Conservation (phyloP, 805 yeast genomes). For the Wickerhamiella musiphila region DNA sequence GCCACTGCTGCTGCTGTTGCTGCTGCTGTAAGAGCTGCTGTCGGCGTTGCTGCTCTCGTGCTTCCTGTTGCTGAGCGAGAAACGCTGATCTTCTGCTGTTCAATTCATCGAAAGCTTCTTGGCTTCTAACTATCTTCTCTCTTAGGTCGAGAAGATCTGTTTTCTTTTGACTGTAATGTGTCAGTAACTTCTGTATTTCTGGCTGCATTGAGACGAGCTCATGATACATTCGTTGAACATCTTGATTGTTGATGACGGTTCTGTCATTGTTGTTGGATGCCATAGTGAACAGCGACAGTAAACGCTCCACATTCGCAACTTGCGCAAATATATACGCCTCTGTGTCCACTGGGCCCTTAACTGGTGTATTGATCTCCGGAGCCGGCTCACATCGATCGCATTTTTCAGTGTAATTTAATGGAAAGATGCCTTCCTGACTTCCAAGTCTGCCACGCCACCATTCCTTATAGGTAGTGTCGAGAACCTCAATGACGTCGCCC, state of each 20-base stretch:
- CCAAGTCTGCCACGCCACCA: slow-evolving; percentile 89
- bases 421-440: slow-evolving; percentile 77
- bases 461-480: slow-evolving; percentile 61
- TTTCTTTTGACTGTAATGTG: slow-evolving; percentile 56
- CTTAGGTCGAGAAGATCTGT: slow-evolving; percentile 63
- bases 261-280: slow-evolving; percentile 20
- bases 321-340: slow-evolving; percentile 40
- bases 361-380: background rate
- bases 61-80: too few relatives aligned
- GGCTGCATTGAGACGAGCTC: slow-evolving; percentile 58
- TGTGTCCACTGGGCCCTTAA: slow-evolving; percentile 16
- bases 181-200: slow-evolving; percentile 54
- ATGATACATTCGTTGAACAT: slow-evolving; percentile 58
- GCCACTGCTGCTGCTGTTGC: too few relatives aligned
- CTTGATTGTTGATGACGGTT: slow-evolving; percentile 35
- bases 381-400: background rate
- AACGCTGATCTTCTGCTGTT: too few relatives aligned
- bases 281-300: slow-evolving; percentile 37
- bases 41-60: too few relatives aligned
- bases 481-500: slow-evolving; percentile 76
- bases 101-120: too few relatives aligned
- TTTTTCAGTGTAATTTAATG: slow-evolving; percentile 59
- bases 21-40: too few relatives aligned
- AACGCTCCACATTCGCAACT: slow-evolving; percentile 46
- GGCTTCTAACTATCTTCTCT: slow-evolving; percentile 49